These are phyloP conservation scores for Trametes cubensis DNA, from an alignment of 768 basidiomycete genomes.

Conservation along the genomic window DNA sequence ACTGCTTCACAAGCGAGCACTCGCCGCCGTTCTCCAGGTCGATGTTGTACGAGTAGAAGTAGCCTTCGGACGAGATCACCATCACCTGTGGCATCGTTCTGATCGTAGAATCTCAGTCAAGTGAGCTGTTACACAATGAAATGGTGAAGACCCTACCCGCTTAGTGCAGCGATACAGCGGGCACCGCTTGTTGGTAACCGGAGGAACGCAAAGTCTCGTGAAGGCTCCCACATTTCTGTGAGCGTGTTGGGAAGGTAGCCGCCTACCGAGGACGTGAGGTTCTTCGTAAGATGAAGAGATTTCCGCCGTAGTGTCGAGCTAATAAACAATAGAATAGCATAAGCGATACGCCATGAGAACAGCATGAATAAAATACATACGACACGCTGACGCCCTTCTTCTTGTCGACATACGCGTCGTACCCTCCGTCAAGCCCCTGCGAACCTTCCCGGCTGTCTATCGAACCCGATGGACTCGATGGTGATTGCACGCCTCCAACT, in stretches of 20 bases:
- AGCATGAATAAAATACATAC: constrained; percentile 37
- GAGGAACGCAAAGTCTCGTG: constrained; percentile 90
- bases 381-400: constrained; percentile 67
- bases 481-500: constrained; percentile 32
- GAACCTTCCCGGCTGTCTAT: constrained; percentile 64
- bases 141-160: constrained; percentile 59
- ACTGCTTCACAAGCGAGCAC: constrained; percentile 93
- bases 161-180: constrained; percentile 86
- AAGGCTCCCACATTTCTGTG: constrained; percentile 96
- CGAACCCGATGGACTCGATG: constrained; percentile 65
- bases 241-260: constrained; percentile 86
- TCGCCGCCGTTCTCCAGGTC: constrained; percentile 97
- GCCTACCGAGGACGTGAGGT: constrained; percentile 75
- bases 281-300: constrained; percentile 76
- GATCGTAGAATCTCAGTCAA: constrained; percentile 2
- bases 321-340: not conserved
- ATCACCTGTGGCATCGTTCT: constrained; percentile 96
- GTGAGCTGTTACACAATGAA: not conserved
- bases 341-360: not conserved
- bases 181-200: constrained; percentile 79
- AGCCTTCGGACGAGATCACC: constrained; percentile 94
- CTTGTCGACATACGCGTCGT: constrained; percentile 81
- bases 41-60: constrained; percentile 94
- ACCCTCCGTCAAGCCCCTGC: constrained; percentile 72
- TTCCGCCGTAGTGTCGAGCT: constrained; percentile 61